A percentile compares a stretch with the other conserved stretches of the same genome.
These are phyloP conservation scores for Avena sativa DNA, from an alignment of 176 grass and related monocot genomes.

Conservation along the genomic window DNA sequence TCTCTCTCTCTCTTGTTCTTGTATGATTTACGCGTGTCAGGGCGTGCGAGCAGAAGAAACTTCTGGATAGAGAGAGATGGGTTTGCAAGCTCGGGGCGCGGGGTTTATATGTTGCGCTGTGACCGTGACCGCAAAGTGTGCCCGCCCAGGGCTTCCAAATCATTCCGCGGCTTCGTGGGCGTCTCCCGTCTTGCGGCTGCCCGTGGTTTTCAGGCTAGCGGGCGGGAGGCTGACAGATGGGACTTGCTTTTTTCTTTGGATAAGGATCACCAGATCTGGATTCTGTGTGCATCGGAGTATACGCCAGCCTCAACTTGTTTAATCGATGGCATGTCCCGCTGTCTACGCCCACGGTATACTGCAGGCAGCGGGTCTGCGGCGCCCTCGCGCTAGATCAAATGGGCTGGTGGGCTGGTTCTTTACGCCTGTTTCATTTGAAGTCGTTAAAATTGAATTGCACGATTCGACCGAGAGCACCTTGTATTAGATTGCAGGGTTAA, in stretches of 20 bases:
- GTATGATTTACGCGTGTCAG: background rate
- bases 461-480: too few relatives aligned
- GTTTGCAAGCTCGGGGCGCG: background rate
- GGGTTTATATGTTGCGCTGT: slow-evolving; percentile 8
- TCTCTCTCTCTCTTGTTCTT: slow-evolving; percentile 16
- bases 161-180: background rate
- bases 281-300: background rate
- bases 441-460: too few relatives aligned
- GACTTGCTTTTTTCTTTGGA: background rate
- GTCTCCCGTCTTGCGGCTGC: background rate
- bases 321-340: too few relatives aligned
- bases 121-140: background rate
- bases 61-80: background rate
- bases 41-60: background rate
- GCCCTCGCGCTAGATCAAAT: too few relatives aligned
- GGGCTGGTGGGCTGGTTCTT: too few relatives aligned
- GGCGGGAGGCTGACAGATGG: slow-evolving; percentile 1
- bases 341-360: too few relatives aligned
- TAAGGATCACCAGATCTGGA: background rate
- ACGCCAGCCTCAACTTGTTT: background rate
- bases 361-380: too few relatives aligned
- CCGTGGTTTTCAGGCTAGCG: background rate
- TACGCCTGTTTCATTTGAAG: too few relatives aligned
- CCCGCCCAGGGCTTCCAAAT: background rate
- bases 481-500: too few relatives aligned